These are phyloP conservation scores for Triticum urartu DNA, from an alignment of 176 grass and related monocot genomes.

Conservation along the genomic window DNA sequence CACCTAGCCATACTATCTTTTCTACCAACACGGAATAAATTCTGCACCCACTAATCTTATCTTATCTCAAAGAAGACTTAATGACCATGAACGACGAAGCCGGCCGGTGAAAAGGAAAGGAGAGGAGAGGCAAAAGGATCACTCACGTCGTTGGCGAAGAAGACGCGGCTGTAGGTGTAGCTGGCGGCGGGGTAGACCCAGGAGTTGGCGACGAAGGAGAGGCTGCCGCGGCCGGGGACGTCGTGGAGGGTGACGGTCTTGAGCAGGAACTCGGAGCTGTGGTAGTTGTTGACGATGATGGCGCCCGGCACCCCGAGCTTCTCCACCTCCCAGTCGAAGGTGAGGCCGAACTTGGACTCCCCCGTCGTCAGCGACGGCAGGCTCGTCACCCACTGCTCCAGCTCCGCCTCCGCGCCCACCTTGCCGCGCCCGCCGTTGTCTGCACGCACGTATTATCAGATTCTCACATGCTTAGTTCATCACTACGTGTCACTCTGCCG, in stretches of 20 bases:
- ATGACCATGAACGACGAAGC: neutral
- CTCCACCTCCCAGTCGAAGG: constrained; percentile 65
- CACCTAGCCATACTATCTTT: neutral
- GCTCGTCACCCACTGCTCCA: constrained; percentile 53
- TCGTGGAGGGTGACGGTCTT: constrained; percentile 70
- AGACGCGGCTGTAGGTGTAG: constrained; percentile 54
- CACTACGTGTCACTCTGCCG: too few relatives aligned
- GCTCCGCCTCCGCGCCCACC: constrained; percentile 40
- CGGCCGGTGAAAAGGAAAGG: too few relatives aligned
- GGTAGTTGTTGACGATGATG: constrained; percentile 65
- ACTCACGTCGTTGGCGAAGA: constrained; percentile 75
- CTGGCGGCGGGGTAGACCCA: constrained; percentile 55
- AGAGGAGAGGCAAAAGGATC: rapidly evolving
- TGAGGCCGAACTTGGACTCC: constrained; percentile 54
- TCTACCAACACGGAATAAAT: neutral
- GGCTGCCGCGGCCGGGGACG: constrained; percentile 40
- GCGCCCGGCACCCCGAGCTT: constrained; percentile 58
- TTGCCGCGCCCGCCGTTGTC: constrained; percentile 46
- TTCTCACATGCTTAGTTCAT: too few relatives aligned
- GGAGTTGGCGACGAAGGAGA: constrained; percentile 70
- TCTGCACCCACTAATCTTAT: too few relatives aligned
- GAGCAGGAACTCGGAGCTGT: constrained; percentile 60
- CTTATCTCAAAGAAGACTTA: too few relatives aligned
- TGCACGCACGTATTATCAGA: neutral
- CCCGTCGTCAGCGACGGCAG: constrained; percentile 44